phyloP scores from a whole-genome alignment of 805 yeast species.

The Myxozyma lipomycoides region DNA sequence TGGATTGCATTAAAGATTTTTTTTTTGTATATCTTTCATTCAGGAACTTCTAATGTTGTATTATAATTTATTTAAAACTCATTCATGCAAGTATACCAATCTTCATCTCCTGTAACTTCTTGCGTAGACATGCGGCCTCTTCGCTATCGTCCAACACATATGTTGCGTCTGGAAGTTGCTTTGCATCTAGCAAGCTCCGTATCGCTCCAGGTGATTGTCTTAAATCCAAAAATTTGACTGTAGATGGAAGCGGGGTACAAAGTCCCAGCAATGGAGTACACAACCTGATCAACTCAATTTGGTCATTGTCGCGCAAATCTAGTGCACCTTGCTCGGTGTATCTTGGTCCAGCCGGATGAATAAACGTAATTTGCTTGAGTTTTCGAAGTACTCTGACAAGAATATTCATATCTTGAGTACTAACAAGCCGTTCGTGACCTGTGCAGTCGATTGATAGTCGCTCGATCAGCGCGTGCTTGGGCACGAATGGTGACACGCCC shows the following conservation, averaged over 20 bases:
- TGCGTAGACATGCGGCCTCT: too few relatives aligned
- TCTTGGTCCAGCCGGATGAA: background rate
- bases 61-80: too few relatives aligned
- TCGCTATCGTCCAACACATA: background rate
- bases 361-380: background rate
- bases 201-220: background rate
- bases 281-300: background rate
- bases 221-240: background rate
- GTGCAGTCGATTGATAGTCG: background rate
- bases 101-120: too few relatives aligned
- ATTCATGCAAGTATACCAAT: too few relatives aligned
- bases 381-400: background rate
- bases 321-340: background rate
- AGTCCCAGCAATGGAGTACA: background rate
- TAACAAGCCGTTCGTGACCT: background rate
- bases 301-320: background rate
- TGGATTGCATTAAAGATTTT: background rate
- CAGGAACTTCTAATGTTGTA: too few relatives aligned
- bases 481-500: background rate
- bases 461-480: background rate
- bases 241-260: background rate
- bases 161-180: background rate
- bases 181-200: background rate
- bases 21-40: background rate
- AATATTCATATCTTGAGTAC: background rate